These are phyloP conservation scores for Fusarium euwallaceae DNA, from an alignment of 2,329 filamentous ascomycete species.

Conservation along the genomic window DNA sequence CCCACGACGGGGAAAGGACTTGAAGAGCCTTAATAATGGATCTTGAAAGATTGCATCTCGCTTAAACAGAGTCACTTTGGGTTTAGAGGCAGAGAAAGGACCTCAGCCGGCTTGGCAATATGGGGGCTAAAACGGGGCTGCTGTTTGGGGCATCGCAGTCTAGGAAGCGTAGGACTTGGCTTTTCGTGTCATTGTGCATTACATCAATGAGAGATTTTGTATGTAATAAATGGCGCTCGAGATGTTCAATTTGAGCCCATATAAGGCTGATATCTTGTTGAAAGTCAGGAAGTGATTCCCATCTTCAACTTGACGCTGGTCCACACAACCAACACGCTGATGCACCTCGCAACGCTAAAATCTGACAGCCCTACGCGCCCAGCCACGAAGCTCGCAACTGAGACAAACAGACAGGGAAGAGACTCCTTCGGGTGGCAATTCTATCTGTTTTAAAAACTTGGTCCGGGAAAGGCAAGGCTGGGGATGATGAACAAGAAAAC, in stretches of 20 bases:
- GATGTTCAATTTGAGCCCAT: neutral
- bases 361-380: neutral
- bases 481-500: neutral
- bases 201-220: no score
- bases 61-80: neutral
- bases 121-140: neutral
- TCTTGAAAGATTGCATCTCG: neutral
- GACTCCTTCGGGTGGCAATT: neutral
- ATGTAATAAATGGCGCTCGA: fast-evolving
- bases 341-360: slow-evolving; percentile 8
- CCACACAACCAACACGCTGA: no score
- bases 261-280: neutral
- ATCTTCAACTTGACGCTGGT: neutral
- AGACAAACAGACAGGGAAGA: neutral
- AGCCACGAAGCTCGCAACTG: neutral
- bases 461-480: neutral
- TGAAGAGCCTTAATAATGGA: neutral
- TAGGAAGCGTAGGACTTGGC: fast-evolving
- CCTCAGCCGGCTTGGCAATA: neutral
- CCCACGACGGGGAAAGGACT: neutral
- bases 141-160: neutral
- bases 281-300: neutral
- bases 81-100: neutral
- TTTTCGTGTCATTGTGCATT: neutral
- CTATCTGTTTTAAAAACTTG: neutral